Evolutionary conservation across 768 basidiomycete genomes (phyloP).

Genomic region (Agaricus subrufescens): DNA sequence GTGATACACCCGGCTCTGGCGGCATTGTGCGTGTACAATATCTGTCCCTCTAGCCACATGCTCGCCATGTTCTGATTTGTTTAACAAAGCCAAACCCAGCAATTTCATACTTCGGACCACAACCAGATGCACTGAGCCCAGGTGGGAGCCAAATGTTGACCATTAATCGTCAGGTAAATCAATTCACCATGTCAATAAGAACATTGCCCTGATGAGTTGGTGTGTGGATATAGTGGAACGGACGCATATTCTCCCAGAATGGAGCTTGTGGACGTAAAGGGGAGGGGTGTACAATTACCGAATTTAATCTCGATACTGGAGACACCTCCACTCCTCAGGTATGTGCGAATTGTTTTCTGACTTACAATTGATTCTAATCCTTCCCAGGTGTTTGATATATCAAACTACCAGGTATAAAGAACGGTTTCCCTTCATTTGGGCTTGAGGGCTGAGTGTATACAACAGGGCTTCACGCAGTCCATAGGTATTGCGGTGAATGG

Average conservation of each 20-base stretch:
- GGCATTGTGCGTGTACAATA: conserved; percentile 23
- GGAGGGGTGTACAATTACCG: conserved; percentile 33
- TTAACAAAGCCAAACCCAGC: conserved; percentile 25
- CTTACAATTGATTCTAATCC: neutral
- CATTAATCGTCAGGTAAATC: conserved; percentile 23
- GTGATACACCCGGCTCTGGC: conserved; percentile 28
- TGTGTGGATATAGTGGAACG: conserved; percentile 28
- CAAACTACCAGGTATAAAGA: conserved; percentile 28
- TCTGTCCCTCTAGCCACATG: neutral
- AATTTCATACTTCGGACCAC: conserved; percentile 28
- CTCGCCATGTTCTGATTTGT: neutral
- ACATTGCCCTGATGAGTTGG: too few relatives aligned
- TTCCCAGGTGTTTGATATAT: conserved; percentile 34
- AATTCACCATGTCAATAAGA: neutral
- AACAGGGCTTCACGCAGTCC: conserved; percentile 32
- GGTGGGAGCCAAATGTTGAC: conserved; percentile 24
- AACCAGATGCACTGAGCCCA: conserved; percentile 23
- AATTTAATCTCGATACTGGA: conserved; percentile 35
- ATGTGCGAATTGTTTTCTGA: neutral
- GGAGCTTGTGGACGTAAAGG: conserved; percentile 30
- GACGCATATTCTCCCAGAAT: conserved; percentile 34
- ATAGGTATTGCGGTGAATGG: conserved; percentile 29
- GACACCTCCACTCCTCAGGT: conserved; percentile 22
- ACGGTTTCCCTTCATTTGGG: too few relatives aligned
- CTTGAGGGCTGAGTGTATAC: neutral